Evolutionary conservation across 495 filamentous ascomycete species (phyloP), one percentile per base, ranked within the genome.

Genomic region (Hypoxylon trugodes): DNA sequence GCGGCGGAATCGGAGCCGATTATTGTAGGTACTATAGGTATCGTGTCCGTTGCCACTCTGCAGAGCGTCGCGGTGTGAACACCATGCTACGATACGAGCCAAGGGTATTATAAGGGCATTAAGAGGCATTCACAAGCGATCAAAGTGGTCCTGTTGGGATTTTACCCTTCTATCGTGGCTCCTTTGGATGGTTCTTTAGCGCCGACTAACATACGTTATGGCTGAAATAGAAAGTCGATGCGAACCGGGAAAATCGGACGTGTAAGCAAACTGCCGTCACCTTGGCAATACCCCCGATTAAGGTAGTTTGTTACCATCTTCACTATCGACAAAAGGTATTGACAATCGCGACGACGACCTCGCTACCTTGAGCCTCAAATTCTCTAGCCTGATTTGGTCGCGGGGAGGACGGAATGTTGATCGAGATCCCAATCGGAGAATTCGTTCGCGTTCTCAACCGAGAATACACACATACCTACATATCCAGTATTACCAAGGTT

Each of bases 351-450:
- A n/a, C n/a, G n/a, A n/a, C n/a, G n/a, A n/a, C 32, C 36, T 61
- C 40, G 63, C 51, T 19, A 30, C 22, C 22, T 51, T 66, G 56
- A 61, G 57, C 50, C 57, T 57, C 63, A 66, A 30, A 28, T 12
- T 25, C 32, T 36, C 30, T 50, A 43, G 42, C 41, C 18, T 36
- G 21, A n/a, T 12, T 40, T 37, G 12, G 24, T 42, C 32, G 49
- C 54, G 63, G 63, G 56, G 45, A 61, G 51, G 28, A 8, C 56
- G 56, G 63, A 57, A 47, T 45, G 19, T 5, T 22, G 32, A 57
- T 50, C 32, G n/a, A 45, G 22, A 41, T 63, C 18, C 64, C 64
- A 63, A 67, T 67, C 58, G 64, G 64, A 67, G 41, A 67, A 53
- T 67, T 63, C 46, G 43, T 45, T 45, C 15, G 16, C 38, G 13